Percentiles rank a stretch among this genome's conserved stretches.
Evolutionary conservation across 805 yeast species (phyloP).

Genomic region (Suhomyces pyralidae): DNA sequence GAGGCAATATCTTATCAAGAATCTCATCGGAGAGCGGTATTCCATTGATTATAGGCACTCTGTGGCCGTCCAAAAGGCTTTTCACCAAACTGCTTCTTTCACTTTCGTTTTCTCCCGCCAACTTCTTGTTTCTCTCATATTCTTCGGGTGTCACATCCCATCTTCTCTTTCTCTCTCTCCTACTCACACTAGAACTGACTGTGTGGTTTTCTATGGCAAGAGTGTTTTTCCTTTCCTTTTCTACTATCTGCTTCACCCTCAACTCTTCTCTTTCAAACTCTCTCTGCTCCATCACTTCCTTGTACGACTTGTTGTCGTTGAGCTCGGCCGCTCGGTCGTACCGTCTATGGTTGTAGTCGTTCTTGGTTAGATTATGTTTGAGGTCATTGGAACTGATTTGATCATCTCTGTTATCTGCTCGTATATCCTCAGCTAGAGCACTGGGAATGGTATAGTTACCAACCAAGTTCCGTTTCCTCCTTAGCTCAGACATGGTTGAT

Average conservation of each 20-base stretch:
- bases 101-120: constrained; percentile 7
- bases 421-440: constrained; percentile 24
- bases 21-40: constrained; percentile 42
- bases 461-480: constrained; percentile 15
- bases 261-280: constrained; percentile 39
- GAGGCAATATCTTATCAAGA: constrained; percentile 50
- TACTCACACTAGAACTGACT: background rate
- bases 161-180: constrained; percentile 30
- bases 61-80: constrained; percentile 9
- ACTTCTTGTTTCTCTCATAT: constrained; percentile 14
- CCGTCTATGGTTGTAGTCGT: constrained; percentile 29
- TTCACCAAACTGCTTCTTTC: constrained; percentile 23
- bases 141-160: constrained; percentile 47
- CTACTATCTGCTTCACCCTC: constrained; percentile 21
- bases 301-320: constrained; percentile 29
- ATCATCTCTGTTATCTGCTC: constrained; percentile 20
- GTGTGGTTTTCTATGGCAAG: background rate
- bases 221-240: constrained; percentile 12
- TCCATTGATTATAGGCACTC: constrained; percentile 29
- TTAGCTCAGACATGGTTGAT: background rate
- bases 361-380: constrained; percentile 15
- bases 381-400: constrained; percentile 12
- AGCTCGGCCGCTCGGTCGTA: constrained; percentile 23
- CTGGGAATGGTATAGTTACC: constrained; percentile 33
- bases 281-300: constrained; percentile 40